These are phyloP conservation scores for Neopestalotiopsis sp. DNA, from an alignment of 2,329 filamentous ascomycete genomes.

Conservation along the genomic window DNA sequence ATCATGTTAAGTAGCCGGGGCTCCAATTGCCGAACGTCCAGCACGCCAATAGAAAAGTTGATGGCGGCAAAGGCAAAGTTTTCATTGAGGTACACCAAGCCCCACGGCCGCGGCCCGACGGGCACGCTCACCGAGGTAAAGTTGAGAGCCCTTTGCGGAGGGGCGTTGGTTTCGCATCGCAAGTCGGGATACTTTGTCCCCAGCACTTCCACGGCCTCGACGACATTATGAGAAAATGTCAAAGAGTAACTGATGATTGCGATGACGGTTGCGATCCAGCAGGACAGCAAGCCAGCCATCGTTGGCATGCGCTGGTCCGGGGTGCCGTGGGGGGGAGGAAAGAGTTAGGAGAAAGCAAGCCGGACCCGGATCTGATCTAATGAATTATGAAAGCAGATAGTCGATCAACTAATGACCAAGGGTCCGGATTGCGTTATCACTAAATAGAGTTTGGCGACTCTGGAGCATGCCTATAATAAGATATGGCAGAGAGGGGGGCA, in stretches of 20 bases:
- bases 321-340: background rate
- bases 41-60: conserved; percentile 14
- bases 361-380: background rate
- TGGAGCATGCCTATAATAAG: background rate
- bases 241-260: background rate
- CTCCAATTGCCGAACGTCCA: conserved; percentile 1
- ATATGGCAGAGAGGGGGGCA: background rate
- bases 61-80: conserved; percentile 10
- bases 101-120: conserved; percentile 6
- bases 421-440: background rate
- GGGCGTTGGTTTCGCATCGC: conserved; percentile 8
- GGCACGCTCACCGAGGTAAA: background rate
- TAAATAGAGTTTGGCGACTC: background rate
- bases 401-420: background rate
- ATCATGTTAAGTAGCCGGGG: conserved; percentile 3
- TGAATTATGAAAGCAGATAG: background rate
- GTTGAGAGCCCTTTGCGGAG: background rate
- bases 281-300: conserved; percentile 4
- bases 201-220: background rate
- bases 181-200: background rate
- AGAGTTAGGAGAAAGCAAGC: background rate
- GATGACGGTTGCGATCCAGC: background rate
- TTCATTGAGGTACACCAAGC: conserved; percentile 1
- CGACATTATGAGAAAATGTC: background rate
- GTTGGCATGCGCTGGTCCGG: background rate